These are phyloP conservation scores for Pythium brachiatum DNA, from an alignment of 352 stramenopile genomes.

Conservation along the genomic window DNA sequence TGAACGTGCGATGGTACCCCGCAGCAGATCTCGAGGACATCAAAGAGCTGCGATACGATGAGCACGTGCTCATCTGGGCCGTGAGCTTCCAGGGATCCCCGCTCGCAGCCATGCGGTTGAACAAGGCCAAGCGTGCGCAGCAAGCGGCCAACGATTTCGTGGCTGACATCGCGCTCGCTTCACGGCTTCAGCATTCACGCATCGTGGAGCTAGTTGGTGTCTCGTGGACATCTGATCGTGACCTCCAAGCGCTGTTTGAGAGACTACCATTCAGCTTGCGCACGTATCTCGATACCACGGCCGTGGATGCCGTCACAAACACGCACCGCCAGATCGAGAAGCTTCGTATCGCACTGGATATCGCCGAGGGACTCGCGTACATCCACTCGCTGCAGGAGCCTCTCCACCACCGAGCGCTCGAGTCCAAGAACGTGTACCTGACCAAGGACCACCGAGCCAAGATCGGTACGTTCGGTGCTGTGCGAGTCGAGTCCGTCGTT, in stretches of 20 bases:
- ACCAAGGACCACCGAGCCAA: constrained; percentile 21
- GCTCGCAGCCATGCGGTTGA: constrained; percentile 17
- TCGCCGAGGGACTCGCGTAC: constrained; percentile 32
- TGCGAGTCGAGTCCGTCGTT: constrained; percentile 4
- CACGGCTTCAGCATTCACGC: constrained; percentile 22
- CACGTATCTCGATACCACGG: constrained; percentile 15
- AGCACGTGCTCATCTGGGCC: constrained; percentile 15
- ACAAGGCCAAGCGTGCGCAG: constrained; percentile 1
- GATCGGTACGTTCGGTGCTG: constrained; percentile 24
- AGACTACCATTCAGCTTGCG: constrained; percentile 26
- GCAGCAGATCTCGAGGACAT: constrained; percentile 4
- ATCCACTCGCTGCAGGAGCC: constrained; percentile 24
- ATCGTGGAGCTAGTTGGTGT: constrained; percentile 27
- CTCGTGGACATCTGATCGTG: constrained; percentile 16
- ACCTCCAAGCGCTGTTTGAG: constrained; percentile 27
- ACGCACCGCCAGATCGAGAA: constrained; percentile 23
- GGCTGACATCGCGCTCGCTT: constrained; percentile 27
- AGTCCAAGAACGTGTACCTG: constrained; percentile 30
- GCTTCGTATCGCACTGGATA: constrained; percentile 26
- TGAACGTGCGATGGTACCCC: constrained; percentile 12
- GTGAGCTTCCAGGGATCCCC: constrained; percentile 3
- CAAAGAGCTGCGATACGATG: constrained; percentile 3
- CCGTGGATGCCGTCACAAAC: background rate
- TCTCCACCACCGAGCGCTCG: constrained; percentile 25
- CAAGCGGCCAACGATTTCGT: constrained; percentile 23